These are phyloP conservation scores for Williopsis jadinii DNA, from an alignment of 1,139 yeast species.

Conservation along the genomic window DNA sequence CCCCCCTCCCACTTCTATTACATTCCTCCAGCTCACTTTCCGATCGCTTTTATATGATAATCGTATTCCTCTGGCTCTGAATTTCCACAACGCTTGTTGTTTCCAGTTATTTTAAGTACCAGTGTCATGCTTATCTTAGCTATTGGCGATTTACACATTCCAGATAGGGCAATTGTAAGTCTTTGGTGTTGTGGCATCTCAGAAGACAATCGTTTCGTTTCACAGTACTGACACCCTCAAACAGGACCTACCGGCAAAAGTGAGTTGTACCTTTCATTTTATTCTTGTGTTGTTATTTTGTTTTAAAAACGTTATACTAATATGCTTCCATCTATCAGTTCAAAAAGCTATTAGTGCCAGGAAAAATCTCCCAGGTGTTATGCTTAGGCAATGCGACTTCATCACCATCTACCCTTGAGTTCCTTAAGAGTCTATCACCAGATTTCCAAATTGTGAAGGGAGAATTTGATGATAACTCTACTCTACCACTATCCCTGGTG, in stretches of 20 bases:
- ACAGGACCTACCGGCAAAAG: conserved; percentile 35
- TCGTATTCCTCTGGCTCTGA: too few relatives aligned
- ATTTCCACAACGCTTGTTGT: too few relatives aligned
- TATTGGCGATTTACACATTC: conserved; percentile 84
- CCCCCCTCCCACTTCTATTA: too few relatives aligned
- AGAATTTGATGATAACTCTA: conserved; percentile 45
- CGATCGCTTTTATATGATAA: neutral
- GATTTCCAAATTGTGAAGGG: conserved; percentile 78
- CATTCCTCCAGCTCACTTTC: too few relatives aligned
- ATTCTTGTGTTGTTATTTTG: neutral
- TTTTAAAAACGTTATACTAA: conserved; percentile 3
- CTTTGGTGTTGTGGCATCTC: neutral
- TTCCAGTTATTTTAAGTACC: too few relatives aligned
- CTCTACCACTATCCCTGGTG: conserved; percentile 57
- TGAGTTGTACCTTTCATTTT: conserved; percentile 12
- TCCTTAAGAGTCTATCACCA: conserved; percentile 60
- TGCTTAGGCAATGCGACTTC: conserved; percentile 84
- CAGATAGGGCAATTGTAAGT: conserved; percentile 66
- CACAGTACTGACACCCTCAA: conserved; percentile 5
- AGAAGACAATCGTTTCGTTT: neutral
- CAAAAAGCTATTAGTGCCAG: conserved; percentile 63
- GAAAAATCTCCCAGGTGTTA: conserved; percentile 76
- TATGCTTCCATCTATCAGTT: conserved; percentile 7
- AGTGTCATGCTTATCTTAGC: conserved; percentile 54
- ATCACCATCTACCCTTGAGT: conserved; percentile 54